Base-by-base conservation (phyloP, 768 basidiomycete genomes). In the Myochromella boudieri region DNA sequence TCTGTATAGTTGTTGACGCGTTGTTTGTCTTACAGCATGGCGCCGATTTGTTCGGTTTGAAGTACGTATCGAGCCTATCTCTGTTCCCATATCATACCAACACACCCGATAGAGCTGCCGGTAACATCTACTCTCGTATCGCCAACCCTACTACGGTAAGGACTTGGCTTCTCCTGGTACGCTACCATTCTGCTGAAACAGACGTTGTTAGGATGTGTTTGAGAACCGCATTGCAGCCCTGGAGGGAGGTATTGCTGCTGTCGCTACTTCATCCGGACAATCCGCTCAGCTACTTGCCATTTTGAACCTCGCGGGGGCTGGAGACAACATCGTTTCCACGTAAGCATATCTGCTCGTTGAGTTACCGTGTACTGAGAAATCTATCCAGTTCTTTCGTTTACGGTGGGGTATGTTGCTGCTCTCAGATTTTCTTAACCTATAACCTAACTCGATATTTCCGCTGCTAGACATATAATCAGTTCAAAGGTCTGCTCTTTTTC, bases 271-370 rank as follows among this genome's bases (percentile, higher is more conserved):
- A 4, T 86, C 84, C 38, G 90, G 90, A 0, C 87, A 89, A 60
- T 72, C 85, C 4, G 90, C 88, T 0, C 87, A 91, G 57, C 85
- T 90, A 63, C 72, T 90, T 61, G 74, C 88, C 2, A 78, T 91
- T 49, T 60, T 77, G 0, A 75, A 81, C 22, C 59, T 88, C 31
- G 81, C 84, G 1, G 65, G 72, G 3, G 58, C 74, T 12, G 90
- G 90, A 0, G 89, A 91, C 58, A 92, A 91, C 62, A 87, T 91
- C 49, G 82, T 91, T 7, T 80, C 84, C 3, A 78, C 84, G 81
- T 84, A 49, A 61, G 81, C 69, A 2, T 12, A 2, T n/a, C n/a
- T n/a, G n/a, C n/a, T n/a, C n/a, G n/a, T n/a, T n/a, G n/a, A n/a
- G n/a, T n/a, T n/a, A n/a, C n/a, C 55, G 48, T 53, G 31, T 42